Conservation (phyloP, 345 rosid genomes). For the Gossypium mustelinum region DNA sequence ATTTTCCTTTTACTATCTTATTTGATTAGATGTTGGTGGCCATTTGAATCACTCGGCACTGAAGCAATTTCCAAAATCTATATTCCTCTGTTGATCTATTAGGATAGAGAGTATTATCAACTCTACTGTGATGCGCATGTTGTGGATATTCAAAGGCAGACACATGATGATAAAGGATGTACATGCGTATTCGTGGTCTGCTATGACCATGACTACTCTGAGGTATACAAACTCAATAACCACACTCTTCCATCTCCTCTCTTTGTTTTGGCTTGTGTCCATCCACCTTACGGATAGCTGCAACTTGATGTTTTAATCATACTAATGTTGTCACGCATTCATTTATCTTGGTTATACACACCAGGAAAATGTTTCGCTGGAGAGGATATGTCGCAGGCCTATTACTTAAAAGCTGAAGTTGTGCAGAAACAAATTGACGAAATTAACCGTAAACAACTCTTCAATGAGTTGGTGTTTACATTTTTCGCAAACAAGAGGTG, state of each 20-base stretch:
- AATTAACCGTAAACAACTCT: neutral
- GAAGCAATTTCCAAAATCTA: too few relatives aligned
- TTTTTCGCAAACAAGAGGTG: neutral
- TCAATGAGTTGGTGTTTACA: neutral
- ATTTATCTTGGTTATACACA: neutral
- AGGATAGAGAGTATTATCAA: conserved; percentile 58
- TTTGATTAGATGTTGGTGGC: neutral
- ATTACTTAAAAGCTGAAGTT: neutral
- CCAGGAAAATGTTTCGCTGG: conserved; percentile 42
- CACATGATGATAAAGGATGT: conserved; percentile 48
- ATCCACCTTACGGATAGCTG: neutral
- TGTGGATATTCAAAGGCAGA: conserved; percentile 44
- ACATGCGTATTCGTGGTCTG: conserved; percentile 57
- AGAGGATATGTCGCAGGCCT: conserved; percentile 46
- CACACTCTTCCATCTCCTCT: neutral
- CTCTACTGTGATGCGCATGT: conserved; percentile 66
- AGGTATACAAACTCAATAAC: conserved; percentile 33
- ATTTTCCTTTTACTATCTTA: conserved; percentile 14
- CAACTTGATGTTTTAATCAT: neutral
- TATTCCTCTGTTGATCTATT: conserved; percentile 12
- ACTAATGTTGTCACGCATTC: neutral
- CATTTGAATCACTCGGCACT: too few relatives aligned
- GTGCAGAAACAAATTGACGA: neutral
- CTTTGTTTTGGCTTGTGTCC: neutral
- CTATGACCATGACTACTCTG: conserved; percentile 40